Conservation (phyloP, 225 moss, liverwort and hornwort genomes). For the Polytrichum formosum region DNA sequence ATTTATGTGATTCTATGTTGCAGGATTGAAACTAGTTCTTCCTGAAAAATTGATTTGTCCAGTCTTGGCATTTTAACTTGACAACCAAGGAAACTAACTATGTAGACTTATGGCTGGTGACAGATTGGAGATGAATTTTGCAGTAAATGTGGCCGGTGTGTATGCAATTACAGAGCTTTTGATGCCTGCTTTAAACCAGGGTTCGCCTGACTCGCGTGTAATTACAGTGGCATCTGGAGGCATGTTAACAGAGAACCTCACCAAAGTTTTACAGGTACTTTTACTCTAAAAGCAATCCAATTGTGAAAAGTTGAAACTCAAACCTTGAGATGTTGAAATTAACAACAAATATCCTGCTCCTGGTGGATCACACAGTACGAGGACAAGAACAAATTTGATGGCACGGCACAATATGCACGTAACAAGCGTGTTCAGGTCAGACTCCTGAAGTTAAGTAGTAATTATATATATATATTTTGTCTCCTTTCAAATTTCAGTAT, state of each 20-base stretch:
- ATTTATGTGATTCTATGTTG: too few species aligned
- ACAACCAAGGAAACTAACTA: too few species aligned
- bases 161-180: conserved; percentile 69
- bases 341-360: not conserved
- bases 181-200: conserved; percentile 61
- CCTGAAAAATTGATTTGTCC: too few species aligned
- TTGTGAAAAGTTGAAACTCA: too few species aligned
- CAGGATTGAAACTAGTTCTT: too few species aligned
- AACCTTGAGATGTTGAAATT: too few species aligned
- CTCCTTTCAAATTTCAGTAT: not conserved
- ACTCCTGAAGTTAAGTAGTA: not conserved
- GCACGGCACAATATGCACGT: conserved; percentile 62
- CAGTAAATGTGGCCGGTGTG: conserved; percentile 75
- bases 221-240: conserved; percentile 73
- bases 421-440: conserved; percentile 81
- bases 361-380: conserved; percentile 56
- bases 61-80: too few species aligned
- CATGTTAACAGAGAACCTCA: conserved; percentile 66
- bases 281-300: too few species aligned
- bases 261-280: conserved; percentile 50
- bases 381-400: conserved; percentile 64
- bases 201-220: conserved; percentile 62
- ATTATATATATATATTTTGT: not conserved
- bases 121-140: conserved; percentile 88
- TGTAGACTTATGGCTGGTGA: not conserved